Conservation (phyloP, 495 filamentous ascomycete species). For the Lepidopterella palustris region DNA sequence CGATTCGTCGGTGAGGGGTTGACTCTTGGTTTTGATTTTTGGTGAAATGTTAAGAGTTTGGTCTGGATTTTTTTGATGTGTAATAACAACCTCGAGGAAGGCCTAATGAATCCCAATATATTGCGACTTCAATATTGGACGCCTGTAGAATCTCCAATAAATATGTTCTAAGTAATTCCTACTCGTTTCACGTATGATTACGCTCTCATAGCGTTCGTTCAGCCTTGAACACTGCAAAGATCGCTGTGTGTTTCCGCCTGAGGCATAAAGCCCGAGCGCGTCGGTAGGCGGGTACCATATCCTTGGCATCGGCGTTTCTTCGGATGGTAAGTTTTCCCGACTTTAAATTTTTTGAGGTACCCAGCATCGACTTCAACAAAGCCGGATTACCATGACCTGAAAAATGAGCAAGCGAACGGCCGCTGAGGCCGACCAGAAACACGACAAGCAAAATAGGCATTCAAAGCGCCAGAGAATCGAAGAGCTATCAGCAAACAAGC, state of each 20-base stretch:
- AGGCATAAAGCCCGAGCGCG: neutral
- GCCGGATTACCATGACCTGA: conserved; percentile 5
- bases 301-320: neutral
- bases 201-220: too few relatives aligned
- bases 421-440: conserved; percentile 7
- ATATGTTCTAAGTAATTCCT: too few relatives aligned
- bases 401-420: conserved; percentile 23
- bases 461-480: conserved; percentile 23
- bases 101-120: too few relatives aligned
- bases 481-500: neutral
- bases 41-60: too few relatives aligned
- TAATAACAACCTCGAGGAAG: too few relatives aligned
- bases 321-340: conserved; percentile 7
- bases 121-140: too few relatives aligned
- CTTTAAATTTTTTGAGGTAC: neutral
- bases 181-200: too few relatives aligned
- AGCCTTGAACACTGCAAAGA: too few relatives aligned
- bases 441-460: neutral
- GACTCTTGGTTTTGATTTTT: too few relatives aligned
- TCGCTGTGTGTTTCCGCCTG: neutral
- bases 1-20: too few relatives aligned
- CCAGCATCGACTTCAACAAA: neutral
- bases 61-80: too few relatives aligned
- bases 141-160: too few relatives aligned
- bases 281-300: neutral